phyloP scores from a whole-genome alignment of 768 basidiomycete genomes.

The Rhodotorula taiwanensis region DNA sequence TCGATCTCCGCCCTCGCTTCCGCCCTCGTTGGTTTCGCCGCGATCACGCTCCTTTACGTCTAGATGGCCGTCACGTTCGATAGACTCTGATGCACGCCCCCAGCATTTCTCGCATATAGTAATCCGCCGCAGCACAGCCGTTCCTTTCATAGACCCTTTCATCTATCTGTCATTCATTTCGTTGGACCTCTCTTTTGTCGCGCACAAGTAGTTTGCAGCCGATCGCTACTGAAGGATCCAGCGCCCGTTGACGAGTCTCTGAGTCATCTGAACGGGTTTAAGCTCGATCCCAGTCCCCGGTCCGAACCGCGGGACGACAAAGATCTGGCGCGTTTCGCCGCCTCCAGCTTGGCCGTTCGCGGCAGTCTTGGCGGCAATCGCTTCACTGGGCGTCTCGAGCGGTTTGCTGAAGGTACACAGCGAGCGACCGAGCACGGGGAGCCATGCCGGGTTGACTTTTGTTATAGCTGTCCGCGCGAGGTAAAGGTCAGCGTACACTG shows the following conservation, averaged over 20 bases:
- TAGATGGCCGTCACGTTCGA: too few species aligned
- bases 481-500: neutral
- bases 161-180: too few species aligned
- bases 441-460: slow-evolving; percentile 77
- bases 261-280: slow-evolving; percentile 57
- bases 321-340: slow-evolving; percentile 52
- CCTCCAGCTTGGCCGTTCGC: slow-evolving; percentile 31
- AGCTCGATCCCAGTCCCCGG: slow-evolving; percentile 73
- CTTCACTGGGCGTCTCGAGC: slow-evolving; percentile 10
- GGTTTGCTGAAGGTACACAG: slow-evolving; percentile 63
- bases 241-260: slow-evolving; percentile 44
- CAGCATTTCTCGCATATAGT: too few species aligned
- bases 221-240: slow-evolving; percentile 42
- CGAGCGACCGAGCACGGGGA: slow-evolving; percentile 67
- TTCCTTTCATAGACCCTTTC: too few species aligned
- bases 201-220: too few species aligned
- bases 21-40: too few species aligned
- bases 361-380: slow-evolving; percentile 17
- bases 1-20: too few species aligned
- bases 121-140: too few species aligned
- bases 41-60: too few species aligned
- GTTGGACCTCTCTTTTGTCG: too few species aligned
- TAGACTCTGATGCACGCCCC: too few species aligned
- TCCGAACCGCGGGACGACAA: slow-evolving; percentile 78
- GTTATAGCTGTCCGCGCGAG: slow-evolving; percentile 59